Conservation (phyloP, 2,329 filamentous ascomycete species). For the Bipolaris sorokiniana region DNA sequence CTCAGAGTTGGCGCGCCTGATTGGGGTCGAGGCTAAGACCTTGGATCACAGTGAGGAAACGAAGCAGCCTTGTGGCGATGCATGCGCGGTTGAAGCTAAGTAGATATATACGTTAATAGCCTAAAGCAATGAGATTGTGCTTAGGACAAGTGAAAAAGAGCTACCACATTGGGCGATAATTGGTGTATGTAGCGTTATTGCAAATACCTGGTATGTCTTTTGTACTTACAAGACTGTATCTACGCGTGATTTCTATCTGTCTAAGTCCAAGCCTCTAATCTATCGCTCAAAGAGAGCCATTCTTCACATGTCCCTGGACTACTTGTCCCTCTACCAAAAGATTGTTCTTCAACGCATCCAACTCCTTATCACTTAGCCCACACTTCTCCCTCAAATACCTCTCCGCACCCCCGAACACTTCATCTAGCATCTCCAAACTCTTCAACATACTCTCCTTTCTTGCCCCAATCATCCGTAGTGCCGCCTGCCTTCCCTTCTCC, state of each 20-base stretch:
- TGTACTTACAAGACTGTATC: too few species aligned
- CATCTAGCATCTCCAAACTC: constrained; percentile 61
- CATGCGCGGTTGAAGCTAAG: neutral
- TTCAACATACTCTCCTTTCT: constrained; percentile 59
- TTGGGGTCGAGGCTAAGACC: constrained; percentile 4
- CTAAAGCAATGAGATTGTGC: neutral
- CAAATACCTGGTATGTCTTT: too few species aligned
- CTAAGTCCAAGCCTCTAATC: too few species aligned
- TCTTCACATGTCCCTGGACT: too few species aligned
- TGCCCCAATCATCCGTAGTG: constrained; percentile 47
- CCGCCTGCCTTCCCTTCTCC: constrained; percentile 34
- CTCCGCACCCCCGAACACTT: constrained; percentile 68
- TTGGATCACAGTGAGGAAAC: neutral
- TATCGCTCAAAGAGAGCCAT: too few species aligned
- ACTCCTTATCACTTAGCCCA: constrained; percentile 61
- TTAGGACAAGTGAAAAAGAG: neutral
- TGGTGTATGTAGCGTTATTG: neutral
- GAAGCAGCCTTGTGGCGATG: neutral
- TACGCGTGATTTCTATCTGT: too few species aligned
- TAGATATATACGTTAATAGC: neutral
- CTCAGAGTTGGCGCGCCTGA: constrained; percentile 18
- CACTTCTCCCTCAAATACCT: constrained; percentile 66
- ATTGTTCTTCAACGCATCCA: constrained; percentile 55
- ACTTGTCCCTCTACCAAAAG: constrained; percentile 22
- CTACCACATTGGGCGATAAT: neutral